These are phyloP conservation scores for Gloeophyllum trabeum DNA, from an alignment of 768 basidiomycete genomes.

Conservation along the genomic window DNA sequence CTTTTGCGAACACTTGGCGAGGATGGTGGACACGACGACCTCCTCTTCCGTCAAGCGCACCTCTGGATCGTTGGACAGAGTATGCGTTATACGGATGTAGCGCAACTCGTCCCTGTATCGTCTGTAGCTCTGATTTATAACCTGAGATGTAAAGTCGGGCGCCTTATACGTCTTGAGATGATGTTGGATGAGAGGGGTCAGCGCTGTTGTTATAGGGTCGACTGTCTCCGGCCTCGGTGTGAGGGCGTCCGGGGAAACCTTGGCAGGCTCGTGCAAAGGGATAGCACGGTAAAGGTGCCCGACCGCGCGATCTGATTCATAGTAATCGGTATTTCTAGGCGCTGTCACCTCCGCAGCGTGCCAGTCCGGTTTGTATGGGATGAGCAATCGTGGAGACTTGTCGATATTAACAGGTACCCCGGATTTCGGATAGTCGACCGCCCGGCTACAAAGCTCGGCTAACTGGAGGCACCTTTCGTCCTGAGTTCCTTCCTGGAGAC, in stretches of 20 bases:
- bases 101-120: slow-evolving; percentile 53
- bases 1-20: slow-evolving; percentile 55
- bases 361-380: slow-evolving; percentile 74
- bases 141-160: neutral
- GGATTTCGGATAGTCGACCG: slow-evolving; percentile 76
- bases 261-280: slow-evolving; percentile 14
- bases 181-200: slow-evolving; percentile 11
- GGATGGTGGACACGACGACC: slow-evolving; percentile 62
- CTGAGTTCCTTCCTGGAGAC: slow-evolving; percentile 42
- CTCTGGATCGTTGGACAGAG: slow-evolving; percentile 44
- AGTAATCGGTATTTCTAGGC: slow-evolving; percentile 53
- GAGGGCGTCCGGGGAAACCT: neutral
- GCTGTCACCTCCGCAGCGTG: slow-evolving; percentile 27
- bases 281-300: slow-evolving; percentile 64
- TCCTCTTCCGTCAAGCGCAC: slow-evolving; percentile 59
- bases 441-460: slow-evolving; percentile 50
- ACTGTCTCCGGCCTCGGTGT: neutral
- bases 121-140: slow-evolving; percentile 19
- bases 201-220: slow-evolving; percentile 9
- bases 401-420: slow-evolving; percentile 52
- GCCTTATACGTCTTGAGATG: neutral
- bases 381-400: slow-evolving; percentile 40
- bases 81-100: slow-evolving; percentile 62
- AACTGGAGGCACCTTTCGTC: slow-evolving; percentile 46
- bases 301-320: slow-evolving; percentile 58